Evolutionary conservation across 2,329 filamentous ascomycete species (phyloP).

Genomic region (Colletotrichum spinosum): DNA sequence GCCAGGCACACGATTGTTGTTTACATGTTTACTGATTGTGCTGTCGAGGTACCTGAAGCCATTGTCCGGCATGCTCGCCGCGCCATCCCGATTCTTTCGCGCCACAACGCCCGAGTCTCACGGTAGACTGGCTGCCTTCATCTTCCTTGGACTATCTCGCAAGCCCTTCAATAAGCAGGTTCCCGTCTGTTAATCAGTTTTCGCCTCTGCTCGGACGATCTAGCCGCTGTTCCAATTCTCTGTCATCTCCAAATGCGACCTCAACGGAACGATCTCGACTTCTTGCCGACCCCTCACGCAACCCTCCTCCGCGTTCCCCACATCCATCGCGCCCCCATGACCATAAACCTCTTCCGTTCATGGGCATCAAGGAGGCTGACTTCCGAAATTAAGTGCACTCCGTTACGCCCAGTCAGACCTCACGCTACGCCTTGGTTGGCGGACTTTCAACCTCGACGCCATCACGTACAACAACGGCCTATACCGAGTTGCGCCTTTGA

Average conservation of each 20-base stretch:
- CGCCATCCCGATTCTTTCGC: no score
- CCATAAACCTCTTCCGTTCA: conserved; percentile 35
- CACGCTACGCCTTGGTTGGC: conserved; percentile 29
- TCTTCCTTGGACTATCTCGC: conserved; percentile 10
- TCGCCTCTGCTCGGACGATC: conserved; percentile 13
- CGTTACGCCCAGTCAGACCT: conserved; percentile 22
- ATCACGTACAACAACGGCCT: conserved; percentile 2
- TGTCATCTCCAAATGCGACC: conserved; percentile 3
- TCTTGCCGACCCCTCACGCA: conserved; percentile 31
- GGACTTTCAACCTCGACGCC: conserved; percentile 5
- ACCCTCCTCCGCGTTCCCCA: conserved; percentile 26
- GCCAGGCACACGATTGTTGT: no score
- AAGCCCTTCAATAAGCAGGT: conserved; percentile 7
- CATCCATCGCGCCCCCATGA: conserved; percentile 37
- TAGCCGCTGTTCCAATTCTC: conserved; percentile 22
- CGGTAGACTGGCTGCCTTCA: neutral
- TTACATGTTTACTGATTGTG: no score
- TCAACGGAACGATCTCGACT: conserved; percentile 15
- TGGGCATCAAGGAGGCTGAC: conserved; percentile 37
- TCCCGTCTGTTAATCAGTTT: conserved; percentile 16
- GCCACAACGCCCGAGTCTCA: no score
- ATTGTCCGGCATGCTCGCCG: neutral
- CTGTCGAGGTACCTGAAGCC: conserved; percentile 23
- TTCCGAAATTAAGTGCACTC: conserved; percentile 37
- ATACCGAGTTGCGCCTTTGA: conserved; percentile 6